phyloP scores from a whole-genome alignment of 192 early-diverging fungal species.

The Umbelopsis isabellina region DNA sequence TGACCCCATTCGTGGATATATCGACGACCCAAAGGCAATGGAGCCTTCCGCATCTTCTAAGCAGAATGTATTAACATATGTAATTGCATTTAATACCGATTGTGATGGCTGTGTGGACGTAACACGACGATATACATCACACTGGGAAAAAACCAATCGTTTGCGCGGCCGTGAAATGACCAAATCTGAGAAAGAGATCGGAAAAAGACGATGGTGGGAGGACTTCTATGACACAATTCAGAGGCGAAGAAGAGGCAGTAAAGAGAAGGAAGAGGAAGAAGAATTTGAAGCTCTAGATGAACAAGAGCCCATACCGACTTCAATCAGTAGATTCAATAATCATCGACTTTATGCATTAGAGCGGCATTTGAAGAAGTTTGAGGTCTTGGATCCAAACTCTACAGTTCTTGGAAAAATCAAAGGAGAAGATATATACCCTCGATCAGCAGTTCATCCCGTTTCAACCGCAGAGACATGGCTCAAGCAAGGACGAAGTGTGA shows the following conservation, averaged over 20 bases:
- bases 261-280: slow-evolving; percentile 46
- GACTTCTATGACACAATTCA: slow-evolving; percentile 28
- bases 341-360: slow-evolving; percentile 87
- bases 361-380: slow-evolving; percentile 78
- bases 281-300: slow-evolving; percentile 25
- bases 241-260: slow-evolving; percentile 26
- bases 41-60: slow-evolving; percentile 50
- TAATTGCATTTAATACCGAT: slow-evolving; percentile 63
- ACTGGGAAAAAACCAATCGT: slow-evolving; percentile 43
- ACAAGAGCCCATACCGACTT: slow-evolving; percentile 70
- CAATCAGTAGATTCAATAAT: slow-evolving; percentile 76
- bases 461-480: slow-evolving; percentile 65
- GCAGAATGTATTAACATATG: slow-evolving; percentile 60
- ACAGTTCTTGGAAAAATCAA: slow-evolving; percentile 78
- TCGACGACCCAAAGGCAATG: slow-evolving; percentile 57
- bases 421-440: slow-evolving; percentile 80
- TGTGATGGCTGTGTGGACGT: slow-evolving; percentile 61
- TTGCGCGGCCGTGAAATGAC: slow-evolving; percentile 54
- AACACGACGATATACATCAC: slow-evolving; percentile 64
- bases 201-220: slow-evolving; percentile 45
- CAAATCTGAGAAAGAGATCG: slow-evolving; percentile 41
- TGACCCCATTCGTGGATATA: slow-evolving; percentile 56
- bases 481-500: slow-evolving; percentile 61
- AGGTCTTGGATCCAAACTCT: slow-evolving; percentile 71
- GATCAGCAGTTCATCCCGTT: slow-evolving; percentile 67